Evolutionary conservation across 345 rosid species (phyloP), one percentile per base, ranked within the genome.

Genomic region (Lepidium aucheri): DNA sequence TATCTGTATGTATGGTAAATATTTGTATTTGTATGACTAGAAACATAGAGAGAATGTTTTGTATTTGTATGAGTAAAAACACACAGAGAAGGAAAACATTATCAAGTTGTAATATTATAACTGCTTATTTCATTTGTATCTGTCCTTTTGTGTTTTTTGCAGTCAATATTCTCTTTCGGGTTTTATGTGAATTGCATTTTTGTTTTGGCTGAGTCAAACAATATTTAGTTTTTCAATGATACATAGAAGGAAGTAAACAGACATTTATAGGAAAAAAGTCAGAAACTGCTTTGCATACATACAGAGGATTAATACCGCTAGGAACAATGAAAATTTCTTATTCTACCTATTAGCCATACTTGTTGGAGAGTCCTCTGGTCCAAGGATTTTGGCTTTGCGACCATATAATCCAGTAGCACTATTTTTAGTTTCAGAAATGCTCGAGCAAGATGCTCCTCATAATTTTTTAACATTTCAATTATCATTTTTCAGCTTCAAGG

Each of bases 351-450:
- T 43, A 45, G 57, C 74, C 75, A 53, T 80, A 83, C 77, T 71
- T 71, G 38, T 63, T 38, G 8, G 74, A 65, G 45, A 84, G 84
- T 77, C 79, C 76, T 54, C 44, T 79, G 13, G 83, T 81, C 90
- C 98, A 86, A 0, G 32, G 40, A 70, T 83, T 87, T 75, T 79
- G 77, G 63, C 79, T 79, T 13, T 86, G 86, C 3, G 82, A 84
- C 95, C 96, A 87, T 52, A 83, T 72, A 65, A 82, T 51, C 15
- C 68, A 63, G 45, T n/a, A n/a, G n/a, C n/a, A n/a, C n/a, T n/a
- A n/a, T n/a, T n/a, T n/a, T n/a, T n/a, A n/a, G n/a, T n/a, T n/a
- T n/a, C n/a, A n/a, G n/a, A n/a, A n/a, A n/a, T n/a, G n/a, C n/a
- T n/a, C n/a, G n/a, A n/a, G n/a, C n/a, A n/a, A n/a, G n/a, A n/a